Conservation (phyloP, 192 early-diverging fungal genomes). For the Mortierella claussenii region DNA sequence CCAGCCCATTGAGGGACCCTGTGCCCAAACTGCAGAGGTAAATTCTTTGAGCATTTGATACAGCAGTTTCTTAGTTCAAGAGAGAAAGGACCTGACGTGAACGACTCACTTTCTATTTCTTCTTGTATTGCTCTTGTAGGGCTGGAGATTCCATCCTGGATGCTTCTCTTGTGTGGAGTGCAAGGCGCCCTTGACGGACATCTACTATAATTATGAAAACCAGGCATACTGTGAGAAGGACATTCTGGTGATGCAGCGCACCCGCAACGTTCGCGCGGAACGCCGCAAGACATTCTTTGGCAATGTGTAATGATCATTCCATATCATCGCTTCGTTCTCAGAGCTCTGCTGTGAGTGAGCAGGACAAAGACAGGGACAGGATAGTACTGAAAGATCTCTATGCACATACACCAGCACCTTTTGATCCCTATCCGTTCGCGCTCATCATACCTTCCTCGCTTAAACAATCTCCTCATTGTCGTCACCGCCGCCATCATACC, state of each 20-base stretch:
- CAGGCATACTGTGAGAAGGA: conserved; percentile 79
- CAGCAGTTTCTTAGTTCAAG: neutral
- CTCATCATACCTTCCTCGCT: too few relatives aligned
- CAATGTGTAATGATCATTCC: conserved; percentile 46
- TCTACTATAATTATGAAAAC: conserved; percentile 77
- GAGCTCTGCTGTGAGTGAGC: neutral
- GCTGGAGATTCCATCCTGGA: conserved; percentile 84
- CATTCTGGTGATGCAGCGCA: conserved; percentile 71
- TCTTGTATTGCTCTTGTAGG: conserved; percentile 20
- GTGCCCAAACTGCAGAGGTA: conserved; percentile 85
- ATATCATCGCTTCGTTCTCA: too few relatives aligned
- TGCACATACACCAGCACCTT: too few relatives aligned
- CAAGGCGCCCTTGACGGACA: conserved; percentile 64
- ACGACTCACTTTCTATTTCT: neutral
- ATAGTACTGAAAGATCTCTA: neutral
- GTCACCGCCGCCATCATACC: too few relatives aligned
- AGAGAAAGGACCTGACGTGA: neutral
- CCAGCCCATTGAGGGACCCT: conserved; percentile 90
- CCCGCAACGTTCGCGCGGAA: conserved; percentile 67
- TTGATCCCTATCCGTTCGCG: too few relatives aligned
- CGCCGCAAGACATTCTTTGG: conserved; percentile 68
- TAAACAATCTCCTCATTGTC: too few relatives aligned
- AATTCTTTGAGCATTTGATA: neutral
- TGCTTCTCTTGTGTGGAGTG: conserved; percentile 87
- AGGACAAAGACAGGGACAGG: neutral